Evolutionary conservation across 164 flowering plant species (phyloP).

Genomic region (Houttuynia cordata): DNA sequence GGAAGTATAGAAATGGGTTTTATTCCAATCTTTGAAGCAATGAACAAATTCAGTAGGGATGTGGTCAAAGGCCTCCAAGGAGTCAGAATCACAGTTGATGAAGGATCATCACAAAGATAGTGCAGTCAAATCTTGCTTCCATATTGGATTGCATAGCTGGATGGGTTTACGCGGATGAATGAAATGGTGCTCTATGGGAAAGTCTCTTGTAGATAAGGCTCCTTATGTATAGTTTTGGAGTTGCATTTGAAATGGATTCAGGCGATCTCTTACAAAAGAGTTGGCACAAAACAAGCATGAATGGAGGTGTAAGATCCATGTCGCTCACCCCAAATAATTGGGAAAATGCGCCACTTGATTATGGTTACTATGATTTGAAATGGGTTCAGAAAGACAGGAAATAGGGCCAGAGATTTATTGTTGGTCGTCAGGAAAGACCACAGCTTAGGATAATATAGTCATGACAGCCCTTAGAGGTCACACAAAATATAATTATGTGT

Average conservation of each 20-base stretch:
- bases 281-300: too few relatives aligned
- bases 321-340: too few relatives aligned
- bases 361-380: too few relatives aligned
- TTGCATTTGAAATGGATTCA: background rate
- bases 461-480: background rate
- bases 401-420: too few relatives aligned
- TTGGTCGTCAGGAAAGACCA: background rate
- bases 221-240: background rate
- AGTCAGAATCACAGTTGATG: constrained; percentile 38
- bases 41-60: constrained; percentile 52
- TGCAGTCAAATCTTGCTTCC: background rate
- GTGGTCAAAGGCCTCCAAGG: constrained; percentile 60
- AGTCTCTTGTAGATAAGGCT: too few relatives aligned
- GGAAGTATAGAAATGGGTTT: constrained; percentile 69
- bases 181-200: background rate
- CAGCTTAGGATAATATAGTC: background rate
- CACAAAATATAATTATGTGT: background rate
- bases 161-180: background rate
- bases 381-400: background rate
- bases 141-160: background rate
- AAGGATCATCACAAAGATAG: constrained; percentile 10
- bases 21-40: constrained; percentile 69
- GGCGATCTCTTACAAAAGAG: too few relatives aligned
- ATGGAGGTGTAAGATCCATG: too few relatives aligned
- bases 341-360: too few relatives aligned